phyloP scores from a whole-genome alignment of 805 yeast genomes.

The Wickerhamomyces chambardii region DNA sequence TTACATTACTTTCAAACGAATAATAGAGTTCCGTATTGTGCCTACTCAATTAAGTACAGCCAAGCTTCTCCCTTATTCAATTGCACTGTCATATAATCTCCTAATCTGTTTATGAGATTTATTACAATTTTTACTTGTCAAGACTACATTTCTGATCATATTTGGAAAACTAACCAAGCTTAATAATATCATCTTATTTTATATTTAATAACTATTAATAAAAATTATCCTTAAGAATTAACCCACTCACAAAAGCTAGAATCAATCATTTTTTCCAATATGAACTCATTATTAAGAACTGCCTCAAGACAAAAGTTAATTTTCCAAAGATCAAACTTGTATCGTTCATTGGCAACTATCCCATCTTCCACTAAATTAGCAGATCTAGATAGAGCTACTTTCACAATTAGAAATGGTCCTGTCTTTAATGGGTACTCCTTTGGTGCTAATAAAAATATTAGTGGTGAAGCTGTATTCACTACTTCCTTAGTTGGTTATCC shows the following conservation, averaged over 20 bases:
- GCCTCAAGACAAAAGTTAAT: slow-evolving; percentile 10
- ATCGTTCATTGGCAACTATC: slow-evolving; percentile 15
- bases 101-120: slow-evolving; percentile 15
- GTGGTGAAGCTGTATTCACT: slow-evolving; percentile 97
- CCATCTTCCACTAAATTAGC: slow-evolving; percentile 16
- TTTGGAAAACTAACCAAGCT: slow-evolving; percentile 40
- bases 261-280: slow-evolving; percentile 2
- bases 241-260: background rate
- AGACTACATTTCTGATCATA: slow-evolving; percentile 41
- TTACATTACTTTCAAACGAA: too few relatives aligned
- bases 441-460: slow-evolving; percentile 86
- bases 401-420: slow-evolving; percentile 89
- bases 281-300: slow-evolving; percentile 15
- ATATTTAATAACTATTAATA: slow-evolving; percentile 1
- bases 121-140: slow-evolving; percentile 27
- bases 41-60: too few relatives aligned
- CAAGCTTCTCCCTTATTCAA: too few relatives aligned
- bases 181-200: slow-evolving; percentile 9
- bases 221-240: slow-evolving; percentile 8
- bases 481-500: slow-evolving; percentile 98
- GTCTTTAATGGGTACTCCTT: slow-evolving; percentile 89
- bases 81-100: too few relatives aligned
- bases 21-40: too few relatives aligned
- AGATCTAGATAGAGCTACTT: slow-evolving; percentile 69
- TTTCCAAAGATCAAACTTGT: slow-evolving; percentile 18